Evolutionary conservation across 345 rosid genomes (phyloP), one percentile per base, ranked within the genome.

Genomic region (Brassica rapa): DNA sequence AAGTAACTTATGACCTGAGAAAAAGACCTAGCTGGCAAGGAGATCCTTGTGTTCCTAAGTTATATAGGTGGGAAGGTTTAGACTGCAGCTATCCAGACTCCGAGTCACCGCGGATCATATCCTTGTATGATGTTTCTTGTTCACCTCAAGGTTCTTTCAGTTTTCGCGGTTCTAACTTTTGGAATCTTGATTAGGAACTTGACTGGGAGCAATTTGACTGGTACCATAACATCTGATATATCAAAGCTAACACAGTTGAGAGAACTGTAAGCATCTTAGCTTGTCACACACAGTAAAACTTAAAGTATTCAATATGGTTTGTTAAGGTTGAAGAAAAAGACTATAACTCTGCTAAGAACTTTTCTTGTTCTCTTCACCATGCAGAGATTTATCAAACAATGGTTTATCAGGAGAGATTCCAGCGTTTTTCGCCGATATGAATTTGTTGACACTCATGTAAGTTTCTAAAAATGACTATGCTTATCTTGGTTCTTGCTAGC

Each of bases 351-450:
- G 4, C 30, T 8, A 4, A 60, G 25, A 1, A 0, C n/a, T 8
- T 21, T 16, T 29, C 1, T 29, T 19, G 24, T 35, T 46, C 5
- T 76, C 14, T 63, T 71, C 23, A 16, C 55, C 39, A 29, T 0
- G 21, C 86, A 89, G 97, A 83, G 94, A 89, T 73, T 80, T 89
- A 27, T 91, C 94, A 2, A 78, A 81, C 46, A 89, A 86, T 68
- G 80, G 29, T 62, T 75, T 91, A 66, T 71, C 72, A 25, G 94
- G 94, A 62, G 10, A 68, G 0, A 68, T 91, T 37, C 94, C 97
- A 1, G 68, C 9, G 0, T 74, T 82, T 70, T 73, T 92, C 0
- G 75, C 85, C 3, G 43, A 74, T 23, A 39, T 88, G 83, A 15
- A 69, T 9, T 53, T 25, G 43, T 75, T 91, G 65, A 87, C 21